Percentiles rank a stretch among this genome's conserved stretches.
These are phyloP conservation scores for Graphiopsis chlorocephala DNA, from an alignment of 2,329 filamentous ascomycete species.

Conservation along the genomic window DNA sequence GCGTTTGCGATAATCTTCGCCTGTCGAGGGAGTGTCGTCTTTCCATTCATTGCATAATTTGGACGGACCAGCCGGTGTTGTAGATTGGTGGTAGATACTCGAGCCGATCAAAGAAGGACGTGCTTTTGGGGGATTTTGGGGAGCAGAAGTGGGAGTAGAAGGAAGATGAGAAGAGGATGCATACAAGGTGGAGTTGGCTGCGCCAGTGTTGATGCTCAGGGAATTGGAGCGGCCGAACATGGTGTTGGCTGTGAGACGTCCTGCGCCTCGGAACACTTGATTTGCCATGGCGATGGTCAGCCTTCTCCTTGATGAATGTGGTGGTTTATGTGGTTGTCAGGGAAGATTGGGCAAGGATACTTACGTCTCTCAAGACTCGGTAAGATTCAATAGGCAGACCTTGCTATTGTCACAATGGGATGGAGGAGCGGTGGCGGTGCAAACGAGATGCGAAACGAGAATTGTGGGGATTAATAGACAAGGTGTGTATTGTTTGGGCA, in stretches of 20 bases:
- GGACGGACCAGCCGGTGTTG: not conserved
- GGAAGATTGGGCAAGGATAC: not conserved
- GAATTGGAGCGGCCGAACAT: constrained; percentile 50
- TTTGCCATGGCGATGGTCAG: constrained; percentile 8
- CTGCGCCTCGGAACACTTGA: not conserved
- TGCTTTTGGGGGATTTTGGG: not conserved
- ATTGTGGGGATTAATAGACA: constrained; percentile 1
- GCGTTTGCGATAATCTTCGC: not conserved
- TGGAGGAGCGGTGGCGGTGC: not conserved
- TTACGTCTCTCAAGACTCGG: constrained; percentile 3
- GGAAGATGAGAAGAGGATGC: constrained; percentile 19
- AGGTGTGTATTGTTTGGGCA: not conserved
- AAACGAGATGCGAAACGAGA: not conserved
- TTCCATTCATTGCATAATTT: not conserved
- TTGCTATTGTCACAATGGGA: constrained; percentile 4
- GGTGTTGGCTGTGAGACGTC: not conserved
- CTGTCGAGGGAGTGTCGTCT: not conserved
- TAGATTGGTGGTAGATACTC: not conserved
- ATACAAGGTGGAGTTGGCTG: constrained; percentile 40
- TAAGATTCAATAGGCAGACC: not conserved
- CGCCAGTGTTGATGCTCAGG: constrained; percentile 55
- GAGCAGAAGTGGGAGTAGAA: not conserved
- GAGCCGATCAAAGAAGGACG: not conserved
- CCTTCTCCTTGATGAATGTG: constrained; percentile 4
- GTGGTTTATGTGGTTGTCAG: not conserved